Evolutionary conservation across 495 filamentous ascomycete genomes (phyloP), one percentile per base, ranked within the genome.

Genomic region (Daldinia vernicosa): DNA sequence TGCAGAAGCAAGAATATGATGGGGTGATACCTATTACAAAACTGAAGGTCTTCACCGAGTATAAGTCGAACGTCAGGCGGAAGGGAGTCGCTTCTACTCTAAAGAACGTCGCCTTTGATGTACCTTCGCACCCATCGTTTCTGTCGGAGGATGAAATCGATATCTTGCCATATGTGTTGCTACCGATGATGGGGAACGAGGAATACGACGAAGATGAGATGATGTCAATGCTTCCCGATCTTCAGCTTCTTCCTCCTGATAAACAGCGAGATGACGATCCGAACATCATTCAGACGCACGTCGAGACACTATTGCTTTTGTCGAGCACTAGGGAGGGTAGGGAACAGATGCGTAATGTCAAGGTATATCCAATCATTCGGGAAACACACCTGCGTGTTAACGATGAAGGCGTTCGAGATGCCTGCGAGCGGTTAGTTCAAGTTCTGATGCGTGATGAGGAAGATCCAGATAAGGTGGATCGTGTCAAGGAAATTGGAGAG

Each of bases 21-120:
- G 80, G 75, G 2, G 86, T 93, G n/a, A 85, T 97, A 7, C 93
- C 95, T 1, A 83, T 95, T 60, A 91, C 91, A 52, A 98, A 98
- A 82, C 82, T 97, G 53, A 90, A 89, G 37, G 93, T 98, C 40
- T 97, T 98, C 79, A 97, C 94, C 3, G 93, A 95, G 79, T 93
- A 97, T 78, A 83, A 87, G 67, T 92, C 91, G 22, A 81, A 87
- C 30, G 86, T 97, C 30, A 88, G 95, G 61, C 84, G 95, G 63
- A 93, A 91, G 71, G 95, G 95, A 8, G 93, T 97, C 30, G 94
- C 96, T n/a, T 92, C 89, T 28, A 92, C 92, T 15, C 92, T 98
- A 72, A 97, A 97, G 80, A 97, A 96, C 75, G 89, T 89, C 35
- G 87, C 90, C n/a, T 86, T 86, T 66, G 89, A 94, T 66, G 75